phyloP scores from a whole-genome alignment of 2,329 filamentous ascomycete genomes.

The Ophidiomyces ophidiicola region DNA sequence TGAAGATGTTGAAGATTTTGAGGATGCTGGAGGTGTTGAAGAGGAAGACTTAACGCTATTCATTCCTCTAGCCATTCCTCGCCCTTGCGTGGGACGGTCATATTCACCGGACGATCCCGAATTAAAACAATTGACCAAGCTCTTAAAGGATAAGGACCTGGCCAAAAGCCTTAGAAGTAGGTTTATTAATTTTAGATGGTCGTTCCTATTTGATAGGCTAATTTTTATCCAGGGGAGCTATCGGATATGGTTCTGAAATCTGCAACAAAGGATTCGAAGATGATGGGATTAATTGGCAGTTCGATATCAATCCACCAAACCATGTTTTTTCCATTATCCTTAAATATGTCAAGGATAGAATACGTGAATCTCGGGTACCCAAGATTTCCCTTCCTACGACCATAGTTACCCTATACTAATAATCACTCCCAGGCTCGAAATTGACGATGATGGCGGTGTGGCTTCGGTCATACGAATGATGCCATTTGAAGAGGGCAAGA shows the following conservation, averaged over 20 bases:
- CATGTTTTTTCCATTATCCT: constrained; percentile 8
- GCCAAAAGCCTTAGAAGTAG: constrained; percentile 1
- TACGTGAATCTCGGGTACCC: constrained; percentile 14
- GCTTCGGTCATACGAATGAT: constrained; percentile 9
- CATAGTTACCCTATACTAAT: not conserved
- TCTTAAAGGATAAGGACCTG: constrained; percentile 2
- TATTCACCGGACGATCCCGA: constrained; percentile 13
- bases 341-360: constrained; percentile 6
- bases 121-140: constrained; percentile 8
- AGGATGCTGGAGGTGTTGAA: constrained; percentile 1
- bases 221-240: constrained; percentile 2
- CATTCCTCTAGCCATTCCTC: constrained; percentile 13
- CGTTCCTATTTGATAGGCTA: not conserved
- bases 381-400: not conserved
- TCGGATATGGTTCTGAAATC: not conserved
- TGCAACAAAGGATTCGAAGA: not conserved
- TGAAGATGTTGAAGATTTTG: not conserved
- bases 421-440: constrained; percentile 6
- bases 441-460: constrained; percentile 9
- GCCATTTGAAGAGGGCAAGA: constrained; percentile 10
- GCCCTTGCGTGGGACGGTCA: constrained; percentile 2
- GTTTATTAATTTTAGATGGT: not conserved
- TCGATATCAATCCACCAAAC: not conserved
- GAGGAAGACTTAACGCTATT: constrained; percentile 10
- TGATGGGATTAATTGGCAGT: not conserved